These are phyloP conservation scores for Pyrenopolyporus hunteri DNA, from an alignment of 495 filamentous ascomycete species.

Conservation along the genomic window DNA sequence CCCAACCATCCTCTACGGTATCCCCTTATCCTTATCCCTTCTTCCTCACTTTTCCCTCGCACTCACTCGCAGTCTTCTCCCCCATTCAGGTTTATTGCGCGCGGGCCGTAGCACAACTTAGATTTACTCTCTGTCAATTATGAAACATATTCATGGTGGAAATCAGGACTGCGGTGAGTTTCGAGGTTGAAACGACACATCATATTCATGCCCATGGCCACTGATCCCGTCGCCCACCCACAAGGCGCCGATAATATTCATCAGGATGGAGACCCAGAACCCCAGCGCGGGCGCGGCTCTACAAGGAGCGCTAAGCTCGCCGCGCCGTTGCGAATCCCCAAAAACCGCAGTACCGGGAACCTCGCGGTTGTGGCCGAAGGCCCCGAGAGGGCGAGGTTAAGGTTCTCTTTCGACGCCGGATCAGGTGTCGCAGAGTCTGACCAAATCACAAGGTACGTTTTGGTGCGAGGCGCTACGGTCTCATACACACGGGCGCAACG, in stretches of 20 bases:
- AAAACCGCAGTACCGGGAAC: conserved; percentile 68
- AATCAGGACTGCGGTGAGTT: conserved; percentile 55
- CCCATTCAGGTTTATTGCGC: conserved; percentile 15
- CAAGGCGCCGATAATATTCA: conserved; percentile 52
- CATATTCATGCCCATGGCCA: conserved; percentile 24
- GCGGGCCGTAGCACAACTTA: conserved; percentile 33
- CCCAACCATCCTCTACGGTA: conserved; percentile 1
- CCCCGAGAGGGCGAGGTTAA: conserved; percentile 53
- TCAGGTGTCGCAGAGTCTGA: conserved; percentile 56
- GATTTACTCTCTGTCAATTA: conserved; percentile 47
- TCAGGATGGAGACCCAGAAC: conserved; percentile 46
- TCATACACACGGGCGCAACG: conserved; percentile 9
- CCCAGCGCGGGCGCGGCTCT: conserved; percentile 37
- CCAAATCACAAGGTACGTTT: conserved; percentile 57
- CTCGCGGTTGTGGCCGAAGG: conserved; percentile 54
- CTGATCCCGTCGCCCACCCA: conserved; percentile 37
- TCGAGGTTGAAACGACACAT: conserved; percentile 31
- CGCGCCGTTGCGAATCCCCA: conserved; percentile 60
- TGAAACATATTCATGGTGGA: conserved; percentile 56
- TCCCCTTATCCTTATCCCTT: conserved; percentile 12
- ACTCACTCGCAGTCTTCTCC: conserved; percentile 6
- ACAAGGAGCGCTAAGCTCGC: conserved; percentile 42
- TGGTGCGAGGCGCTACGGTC: conserved; percentile 40
- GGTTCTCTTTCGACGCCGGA: conserved; percentile 63
- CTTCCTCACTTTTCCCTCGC: neutral